Percentiles rank a stretch among this genome's conserved stretches.
Conservation (phyloP, 2,329 filamentous ascomycete species). For the Bipolaris victoriae region DNA sequence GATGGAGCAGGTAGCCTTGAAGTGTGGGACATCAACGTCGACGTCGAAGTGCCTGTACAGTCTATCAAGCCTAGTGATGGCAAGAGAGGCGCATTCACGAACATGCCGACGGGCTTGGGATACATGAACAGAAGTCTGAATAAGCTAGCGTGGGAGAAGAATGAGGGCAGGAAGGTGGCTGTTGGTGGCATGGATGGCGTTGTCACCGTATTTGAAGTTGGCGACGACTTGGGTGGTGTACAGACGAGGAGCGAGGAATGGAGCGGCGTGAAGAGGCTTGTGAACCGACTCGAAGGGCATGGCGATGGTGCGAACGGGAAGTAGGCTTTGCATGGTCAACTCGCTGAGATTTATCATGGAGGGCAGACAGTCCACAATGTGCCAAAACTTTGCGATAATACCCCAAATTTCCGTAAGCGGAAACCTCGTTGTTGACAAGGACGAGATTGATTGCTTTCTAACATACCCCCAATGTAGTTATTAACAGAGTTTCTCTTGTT, state of each 20-base stretch:
- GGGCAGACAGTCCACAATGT: not conserved
- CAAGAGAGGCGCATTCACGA: conserved; percentile 42
- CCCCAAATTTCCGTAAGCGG: not conserved
- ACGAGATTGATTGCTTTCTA: not conserved
- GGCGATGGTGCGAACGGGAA: conserved; percentile 36
- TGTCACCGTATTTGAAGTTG: conserved; percentile 91
- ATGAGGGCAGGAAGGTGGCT: conserved; percentile 83
- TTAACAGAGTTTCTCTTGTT: not conserved
- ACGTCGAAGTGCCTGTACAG: conserved; percentile 89
- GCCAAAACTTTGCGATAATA: not conserved
- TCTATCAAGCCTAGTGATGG: conserved; percentile 72
- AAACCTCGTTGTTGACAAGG: not conserved
- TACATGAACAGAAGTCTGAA: conserved; percentile 87
- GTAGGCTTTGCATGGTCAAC: conserved; percentile 3
- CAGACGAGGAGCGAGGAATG: conserved; percentile 91
- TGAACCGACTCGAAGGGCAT: conserved; percentile 70
- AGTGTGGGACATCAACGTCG: conserved; percentile 91
- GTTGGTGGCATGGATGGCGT: conserved; percentile 92
- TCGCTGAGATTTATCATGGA: not conserved
- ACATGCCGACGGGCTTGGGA: conserved; percentile 54
- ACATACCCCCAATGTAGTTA: not conserved
- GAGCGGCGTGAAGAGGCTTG: conserved; percentile 88
- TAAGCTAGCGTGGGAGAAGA: conserved; percentile 91
- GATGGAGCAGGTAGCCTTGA: conserved; percentile 92
- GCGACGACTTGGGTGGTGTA: conserved; percentile 78